Percentiles rank a stretch among this genome's conserved stretches.
Evolutionary conservation across 768 basidiomycete genomes (phyloP).

Genomic region (Boletus subparvulus): DNA sequence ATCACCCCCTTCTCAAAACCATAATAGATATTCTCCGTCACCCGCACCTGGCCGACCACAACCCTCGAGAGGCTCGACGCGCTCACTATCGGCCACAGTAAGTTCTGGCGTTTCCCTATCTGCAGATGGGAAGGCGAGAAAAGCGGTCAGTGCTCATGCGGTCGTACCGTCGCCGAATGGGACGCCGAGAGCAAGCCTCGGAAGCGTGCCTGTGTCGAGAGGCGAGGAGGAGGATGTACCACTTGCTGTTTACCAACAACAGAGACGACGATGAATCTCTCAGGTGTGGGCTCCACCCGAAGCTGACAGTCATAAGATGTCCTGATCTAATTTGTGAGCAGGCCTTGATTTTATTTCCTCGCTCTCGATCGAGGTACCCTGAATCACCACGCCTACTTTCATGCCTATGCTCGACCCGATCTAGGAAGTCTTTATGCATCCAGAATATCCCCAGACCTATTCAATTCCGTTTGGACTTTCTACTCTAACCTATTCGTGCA

Average conservation of each 20-base stretch:
- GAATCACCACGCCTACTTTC: constrained; percentile 1
- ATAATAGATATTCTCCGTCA: constrained; percentile 38
- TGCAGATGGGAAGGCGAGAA: constrained; percentile 55
- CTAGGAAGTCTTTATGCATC: constrained; percentile 26
- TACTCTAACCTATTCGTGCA: constrained; percentile 26
- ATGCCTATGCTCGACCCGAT: constrained; percentile 18
- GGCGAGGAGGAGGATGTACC: constrained; percentile 79
- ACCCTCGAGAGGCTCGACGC: constrained; percentile 47
- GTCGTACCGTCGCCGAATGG: constrained; percentile 37
- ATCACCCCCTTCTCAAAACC: constrained; percentile 51
- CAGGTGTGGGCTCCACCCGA: constrained; percentile 13
- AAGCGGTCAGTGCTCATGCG: constrained; percentile 67
- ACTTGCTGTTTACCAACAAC: constrained; percentile 77
- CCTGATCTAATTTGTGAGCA: constrained; percentile 10
- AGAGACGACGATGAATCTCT: constrained; percentile 48
- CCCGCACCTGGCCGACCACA: constrained; percentile 23
- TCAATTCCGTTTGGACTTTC: constrained; percentile 20
- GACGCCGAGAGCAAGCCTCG: constrained; percentile 41
- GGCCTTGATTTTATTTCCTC: not conserved
- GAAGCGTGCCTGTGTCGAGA: constrained; percentile 33
- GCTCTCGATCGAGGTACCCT: constrained; percentile 6
- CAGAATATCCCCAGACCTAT: constrained; percentile 26
- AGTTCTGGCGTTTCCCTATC: constrained; percentile 36
- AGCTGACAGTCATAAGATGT: not conserved
- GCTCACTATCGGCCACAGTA: constrained; percentile 73